Evolutionary conservation across 805 yeast genomes (phyloP), one percentile per base, ranked within the genome.

Genomic region (Hanseniaspora hatyaiensis): DNA sequence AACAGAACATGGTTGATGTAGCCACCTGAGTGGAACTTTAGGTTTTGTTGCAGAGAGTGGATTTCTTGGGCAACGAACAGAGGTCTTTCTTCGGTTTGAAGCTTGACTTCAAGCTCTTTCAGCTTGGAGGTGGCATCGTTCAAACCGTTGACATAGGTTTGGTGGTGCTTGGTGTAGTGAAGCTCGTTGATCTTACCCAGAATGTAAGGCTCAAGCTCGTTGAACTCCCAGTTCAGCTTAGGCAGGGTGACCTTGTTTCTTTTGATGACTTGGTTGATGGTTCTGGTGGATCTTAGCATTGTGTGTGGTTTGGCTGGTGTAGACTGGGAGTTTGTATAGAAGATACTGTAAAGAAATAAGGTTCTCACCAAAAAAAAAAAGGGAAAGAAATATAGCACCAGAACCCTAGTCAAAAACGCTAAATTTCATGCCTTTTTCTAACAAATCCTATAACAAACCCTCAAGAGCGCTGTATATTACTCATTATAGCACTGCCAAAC

Each of bases 21-120:
- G 26, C 96, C 96, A 63, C 96, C 96, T 56, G 92, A 92, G 65
- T 86, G 88, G 77, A 86, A 86, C 63, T 83, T 86, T 70, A 87
- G 77, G 56, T 73, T 69, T 57, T 82, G 82, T 63, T 81, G 82
- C 54, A 84, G 69, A 54, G 71, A 75, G 33, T 59, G 48, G 37
- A 57, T 47, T 45, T 56, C 45, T 20, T 45, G 51, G 51, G 68
- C 65, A 49, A 67, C 61, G 58, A 80, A 71, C 42, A 80, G 65
- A 59, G 74, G 75, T 45, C 42, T 45, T 37, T 45, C 49, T 59
- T 74, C 68, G 52, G 71, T 70, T 52, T 80, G 82, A 52, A 79
- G 75, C 47, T 70, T 69, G 33, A 67, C 65, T 51, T 73, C 59
- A 40, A 94, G 87, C 56, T 75, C 82, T 11, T 74, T 73, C 45